Evolutionary conservation across 164 flowering plant species (phyloP).

Genomic region (Magnolia sinica): DNA sequence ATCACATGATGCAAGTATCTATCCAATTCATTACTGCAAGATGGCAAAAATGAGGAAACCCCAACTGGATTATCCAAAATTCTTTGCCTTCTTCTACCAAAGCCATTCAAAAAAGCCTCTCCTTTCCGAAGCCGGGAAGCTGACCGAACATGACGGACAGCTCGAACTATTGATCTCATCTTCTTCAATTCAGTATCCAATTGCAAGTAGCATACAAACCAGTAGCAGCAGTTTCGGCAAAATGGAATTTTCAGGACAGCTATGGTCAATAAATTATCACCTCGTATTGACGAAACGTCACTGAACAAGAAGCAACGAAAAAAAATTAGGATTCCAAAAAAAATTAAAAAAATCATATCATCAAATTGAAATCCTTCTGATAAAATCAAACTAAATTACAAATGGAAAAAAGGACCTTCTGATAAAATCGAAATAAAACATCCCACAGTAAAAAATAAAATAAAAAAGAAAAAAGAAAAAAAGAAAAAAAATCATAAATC

Average conservation of each 20-base stretch:
- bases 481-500: neutral
- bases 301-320: neutral
- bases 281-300: neutral
- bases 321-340: no score
- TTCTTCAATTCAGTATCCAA: conserved; percentile 18
- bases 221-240: neutral
- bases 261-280: no score
- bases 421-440: no score
- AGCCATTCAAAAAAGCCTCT: conserved; percentile 9
- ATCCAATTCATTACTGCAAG: conserved; percentile 16
- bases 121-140: conserved; percentile 24
- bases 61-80: conserved; percentile 8
- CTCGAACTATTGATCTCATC: conserved; percentile 44
- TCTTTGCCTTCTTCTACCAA: conserved; percentile 14
- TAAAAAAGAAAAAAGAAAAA: no score
- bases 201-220: neutral
- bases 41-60: conserved; percentile 8
- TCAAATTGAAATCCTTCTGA: no score
- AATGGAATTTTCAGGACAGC: neutral
- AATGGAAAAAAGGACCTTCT: no score
- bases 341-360: neutral
- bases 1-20: conserved; percentile 21
- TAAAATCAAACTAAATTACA: no score
- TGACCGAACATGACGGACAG: conserved; percentile 28
- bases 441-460: no score